phyloP scores from a whole-genome alignment of 2,329 filamentous ascomycete species.

The Pezicula carpinea region DNA sequence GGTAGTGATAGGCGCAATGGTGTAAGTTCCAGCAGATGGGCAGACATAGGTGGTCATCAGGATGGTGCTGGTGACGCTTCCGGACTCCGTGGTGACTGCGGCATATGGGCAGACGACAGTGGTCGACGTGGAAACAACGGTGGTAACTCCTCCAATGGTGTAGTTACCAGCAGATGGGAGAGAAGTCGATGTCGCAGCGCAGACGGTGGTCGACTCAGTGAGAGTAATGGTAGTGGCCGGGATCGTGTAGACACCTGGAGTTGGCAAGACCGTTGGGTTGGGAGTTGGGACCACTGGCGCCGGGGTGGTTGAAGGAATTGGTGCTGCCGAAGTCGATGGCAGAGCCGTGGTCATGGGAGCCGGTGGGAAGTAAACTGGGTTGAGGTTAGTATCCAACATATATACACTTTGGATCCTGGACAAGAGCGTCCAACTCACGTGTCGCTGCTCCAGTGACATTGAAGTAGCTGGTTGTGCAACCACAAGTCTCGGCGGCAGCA shows the following conservation, averaged over 20 bases:
- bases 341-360: conserved; percentile 18
- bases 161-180: conserved; percentile 53
- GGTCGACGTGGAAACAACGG: conserved; percentile 65
- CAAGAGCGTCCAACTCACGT: conserved; percentile 42
- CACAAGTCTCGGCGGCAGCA: conserved; percentile 45
- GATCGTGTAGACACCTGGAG: conserved; percentile 71
- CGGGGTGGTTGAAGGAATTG: conserved; percentile 8
- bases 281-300: conserved; percentile 39
- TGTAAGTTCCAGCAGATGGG: conserved; percentile 71
- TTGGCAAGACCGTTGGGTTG: conserved; percentile 49
- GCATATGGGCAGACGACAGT: conserved; percentile 68
- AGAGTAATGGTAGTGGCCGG: conserved; percentile 67
- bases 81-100: conserved; percentile 51
- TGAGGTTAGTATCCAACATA: neutral
- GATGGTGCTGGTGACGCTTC: conserved; percentile 61
- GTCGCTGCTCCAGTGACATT: conserved; percentile 65
- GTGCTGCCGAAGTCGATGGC: conserved; percentile 22
- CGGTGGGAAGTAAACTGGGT: conserved; percentile 21
- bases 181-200: conserved; percentile 55
- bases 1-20: conserved; percentile 64
- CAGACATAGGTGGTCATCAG: conserved; percentile 68
- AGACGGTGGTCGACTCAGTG: conserved; percentile 62
- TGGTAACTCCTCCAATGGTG: conserved; percentile 48
- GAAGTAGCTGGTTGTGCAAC: conserved; percentile 71
- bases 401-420: neutral